Conservation (phyloP, 169 alveolate genomes). For the Cryptosporidium xiaoi region DNA sequence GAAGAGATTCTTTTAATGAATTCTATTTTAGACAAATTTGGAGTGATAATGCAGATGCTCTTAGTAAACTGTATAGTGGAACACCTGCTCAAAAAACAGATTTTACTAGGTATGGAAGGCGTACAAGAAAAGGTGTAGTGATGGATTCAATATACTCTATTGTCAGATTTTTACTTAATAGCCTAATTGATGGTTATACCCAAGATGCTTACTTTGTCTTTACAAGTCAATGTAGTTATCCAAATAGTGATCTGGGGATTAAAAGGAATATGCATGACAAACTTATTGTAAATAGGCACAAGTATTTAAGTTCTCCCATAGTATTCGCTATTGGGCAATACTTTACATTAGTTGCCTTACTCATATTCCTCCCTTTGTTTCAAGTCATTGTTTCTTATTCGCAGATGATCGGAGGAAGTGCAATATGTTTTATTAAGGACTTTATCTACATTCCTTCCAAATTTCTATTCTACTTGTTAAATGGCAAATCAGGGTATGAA, state of each 20-base stretch:
- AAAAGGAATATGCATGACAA: slow-evolving; percentile 22
- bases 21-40: slow-evolving; percentile 87
- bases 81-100: slow-evolving; percentile 93
- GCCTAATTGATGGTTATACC: slow-evolving; percentile 76
- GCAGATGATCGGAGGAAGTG: slow-evolving; percentile 12
- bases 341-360: slow-evolving; percentile 6
- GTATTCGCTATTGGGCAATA: slow-evolving; percentile 45
- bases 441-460: slow-evolving; percentile 19
- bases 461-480: background rate
- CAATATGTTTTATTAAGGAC: slow-evolving; percentile 28
- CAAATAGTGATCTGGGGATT: slow-evolving; percentile 60
- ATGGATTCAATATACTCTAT: slow-evolving; percentile 84
- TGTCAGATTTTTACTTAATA: slow-evolving; percentile 75
- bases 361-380: slow-evolving; percentile 23
- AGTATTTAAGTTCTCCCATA: slow-evolving; percentile 37
- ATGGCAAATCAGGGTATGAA: background rate
- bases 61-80: slow-evolving; percentile 90
- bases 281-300: slow-evolving; percentile 17
- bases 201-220: slow-evolving; percentile 73
- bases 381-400: slow-evolving; percentile 4
- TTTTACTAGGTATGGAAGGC: slow-evolving; percentile 90
- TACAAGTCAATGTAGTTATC: slow-evolving; percentile 60
- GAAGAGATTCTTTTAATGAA: slow-evolving; percentile 80
- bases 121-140: slow-evolving; percentile 87
- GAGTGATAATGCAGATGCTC: slow-evolving; percentile 90